phyloP scores from a whole-genome alignment of 192 early-diverging fungal genomes.

The Umbelopsis isabellina region DNA sequence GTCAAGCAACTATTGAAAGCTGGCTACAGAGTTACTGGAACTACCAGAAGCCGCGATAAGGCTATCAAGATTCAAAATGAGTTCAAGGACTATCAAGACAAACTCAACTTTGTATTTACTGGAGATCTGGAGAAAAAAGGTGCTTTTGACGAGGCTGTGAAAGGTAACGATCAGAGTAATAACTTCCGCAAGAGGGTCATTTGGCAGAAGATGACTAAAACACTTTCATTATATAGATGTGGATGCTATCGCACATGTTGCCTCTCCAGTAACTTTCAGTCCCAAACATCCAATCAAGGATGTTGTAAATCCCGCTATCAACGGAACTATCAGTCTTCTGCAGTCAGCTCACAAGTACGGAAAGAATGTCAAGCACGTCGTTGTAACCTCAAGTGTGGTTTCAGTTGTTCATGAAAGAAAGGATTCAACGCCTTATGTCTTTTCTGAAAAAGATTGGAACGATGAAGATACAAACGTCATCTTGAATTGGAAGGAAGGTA shows the following conservation, averaged over 20 bases:
- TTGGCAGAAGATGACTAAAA: too few relatives aligned
- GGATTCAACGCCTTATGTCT: background rate
- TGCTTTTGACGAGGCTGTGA: too few relatives aligned
- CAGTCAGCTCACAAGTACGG: constrained; percentile 20
- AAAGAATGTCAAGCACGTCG: constrained; percentile 47
- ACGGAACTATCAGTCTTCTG: constrained; percentile 49
- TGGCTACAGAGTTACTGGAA: too few relatives aligned
- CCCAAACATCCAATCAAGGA: constrained; percentile 18
- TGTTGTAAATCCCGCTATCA: constrained; percentile 47
- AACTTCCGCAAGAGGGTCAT: too few relatives aligned
- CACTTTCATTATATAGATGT: too few relatives aligned
- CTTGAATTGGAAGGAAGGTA: background rate
- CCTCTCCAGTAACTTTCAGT: constrained; percentile 39
- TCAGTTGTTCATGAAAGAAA: background rate
- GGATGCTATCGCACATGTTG: constrained; percentile 45
- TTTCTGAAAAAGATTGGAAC: constrained; percentile 22
- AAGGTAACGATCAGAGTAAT: too few relatives aligned
- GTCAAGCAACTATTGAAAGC: too few relatives aligned
- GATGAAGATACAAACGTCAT: background rate
- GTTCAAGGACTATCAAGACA: too few relatives aligned
- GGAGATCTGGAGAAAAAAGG: too few relatives aligned
- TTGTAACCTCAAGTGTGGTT: constrained; percentile 49
- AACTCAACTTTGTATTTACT: too few relatives aligned
- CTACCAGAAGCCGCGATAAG: too few relatives aligned
- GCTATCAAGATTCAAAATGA: too few relatives aligned